phyloP scores from a whole-genome alignment of 2,329 filamentous ascomycete species.

The Cadophora malorum region DNA sequence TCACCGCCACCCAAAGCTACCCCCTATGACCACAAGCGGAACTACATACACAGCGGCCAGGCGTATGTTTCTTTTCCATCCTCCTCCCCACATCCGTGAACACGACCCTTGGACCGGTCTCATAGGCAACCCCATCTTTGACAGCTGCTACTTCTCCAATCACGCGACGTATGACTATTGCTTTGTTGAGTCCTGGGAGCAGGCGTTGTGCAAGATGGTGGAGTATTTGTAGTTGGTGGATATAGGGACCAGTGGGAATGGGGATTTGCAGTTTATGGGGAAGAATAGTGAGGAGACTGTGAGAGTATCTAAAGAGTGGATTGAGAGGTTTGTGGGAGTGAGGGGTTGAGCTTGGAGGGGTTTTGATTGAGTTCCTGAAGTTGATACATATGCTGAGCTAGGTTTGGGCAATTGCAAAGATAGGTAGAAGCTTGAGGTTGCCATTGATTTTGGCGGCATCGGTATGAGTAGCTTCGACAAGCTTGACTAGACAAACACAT shows the following conservation, averaged over 20 bases:
- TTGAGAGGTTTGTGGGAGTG: constrained; percentile 26
- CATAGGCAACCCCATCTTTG: constrained; percentile 39
- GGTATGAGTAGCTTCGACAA: too few species aligned
- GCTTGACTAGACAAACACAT: constrained; percentile 20
- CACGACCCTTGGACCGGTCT: constrained; percentile 31
- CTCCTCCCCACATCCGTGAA: background rate
- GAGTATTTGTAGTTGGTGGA: constrained; percentile 49
- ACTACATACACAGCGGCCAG: constrained; percentile 50
- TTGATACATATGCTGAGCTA: too few species aligned
- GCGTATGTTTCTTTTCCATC: constrained; percentile 32
- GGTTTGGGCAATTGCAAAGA: too few species aligned
- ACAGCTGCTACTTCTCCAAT: constrained; percentile 48
- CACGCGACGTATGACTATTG: constrained; percentile 55
- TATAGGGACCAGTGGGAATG: constrained; percentile 52
- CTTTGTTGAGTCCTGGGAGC: constrained; percentile 50
- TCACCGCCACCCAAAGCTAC: constrained; percentile 39
- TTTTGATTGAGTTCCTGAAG: too few species aligned
- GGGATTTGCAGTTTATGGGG: constrained; percentile 57
- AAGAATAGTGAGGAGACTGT: constrained; percentile 53
- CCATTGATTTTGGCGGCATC: too few species aligned
- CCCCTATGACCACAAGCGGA: constrained; percentile 45
- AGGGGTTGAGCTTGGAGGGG: too few species aligned
- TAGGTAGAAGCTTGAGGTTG: too few species aligned
- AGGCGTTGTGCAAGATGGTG: constrained; percentile 49
- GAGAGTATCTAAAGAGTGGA: constrained; percentile 42